Base-by-base conservation (phyloP, 1,139 yeast species). In the Lodderomyces elongisporus region DNA sequence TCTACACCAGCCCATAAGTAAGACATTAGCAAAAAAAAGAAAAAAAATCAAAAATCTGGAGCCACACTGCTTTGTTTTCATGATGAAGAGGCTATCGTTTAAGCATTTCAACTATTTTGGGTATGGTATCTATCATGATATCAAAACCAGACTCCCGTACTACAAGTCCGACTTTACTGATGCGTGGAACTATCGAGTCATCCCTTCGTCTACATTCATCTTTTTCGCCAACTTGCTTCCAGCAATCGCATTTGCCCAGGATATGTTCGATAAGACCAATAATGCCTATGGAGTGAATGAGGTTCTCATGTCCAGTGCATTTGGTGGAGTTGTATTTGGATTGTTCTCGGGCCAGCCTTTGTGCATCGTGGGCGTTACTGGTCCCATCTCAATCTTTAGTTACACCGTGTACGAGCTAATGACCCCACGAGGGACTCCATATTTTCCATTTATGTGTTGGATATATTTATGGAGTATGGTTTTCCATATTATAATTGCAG, bases 361-460 rank as follows among this genome's bases (percentile, higher is more conserved):
- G 23, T 85, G 95, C 49, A 84, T 91, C 22, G 97, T 91, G n/a
- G 98, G 98, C 3, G 97, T 91, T 4, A 91, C 98, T 0, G 95
- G 97, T 34, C 97, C 97, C 0, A 80, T 91, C 9, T 66, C 95
- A 2, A 88, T 91, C 38, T 89, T 91, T 67, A 85, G 87, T 52
- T 87, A 85, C 48, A 89, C 97, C 0, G 91, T 91, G 1, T 91
- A 84, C 54, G 87, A 85, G 39, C 72, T 91, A 30, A 75, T 91
- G 20, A 66, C 65, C 27, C 80, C 85, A 0, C 43, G 62, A 40
- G 81, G 79, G 4, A 77, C 79, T 1, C 82, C 85, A 0, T 91
- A 75, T 53, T 85, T 91, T 56, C 88, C 91, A 17, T 91, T 91
- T 54, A 89, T 91, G 96, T 82, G 93, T 52, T 91, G 97, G 97